Percentiles rank a stretch among this genome's conserved stretches.
Evolutionary conservation across 805 yeast genomes (phyloP).

Genomic region (Priceomyces carsonii): DNA sequence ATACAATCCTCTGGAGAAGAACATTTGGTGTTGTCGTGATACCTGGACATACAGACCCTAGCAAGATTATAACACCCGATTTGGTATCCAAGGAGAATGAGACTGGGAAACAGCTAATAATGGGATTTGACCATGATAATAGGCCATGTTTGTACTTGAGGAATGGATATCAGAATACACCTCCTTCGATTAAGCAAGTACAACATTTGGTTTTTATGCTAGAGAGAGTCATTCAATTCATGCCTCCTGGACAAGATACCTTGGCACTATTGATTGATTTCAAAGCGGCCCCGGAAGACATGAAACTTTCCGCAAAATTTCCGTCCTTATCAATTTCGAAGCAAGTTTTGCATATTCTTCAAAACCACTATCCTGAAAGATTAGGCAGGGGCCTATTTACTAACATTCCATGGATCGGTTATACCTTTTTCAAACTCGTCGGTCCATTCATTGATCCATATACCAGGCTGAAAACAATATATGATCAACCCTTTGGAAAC

Average conservation of each 20-base stretch:
- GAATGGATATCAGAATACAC: slow-evolving; percentile 57
- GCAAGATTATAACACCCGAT: slow-evolving; percentile 39
- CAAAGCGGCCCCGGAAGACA: slow-evolving; percentile 43
- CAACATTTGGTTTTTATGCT: slow-evolving; percentile 59
- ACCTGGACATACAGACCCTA: slow-evolving; percentile 26
- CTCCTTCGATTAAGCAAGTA: slow-evolving; percentile 52
- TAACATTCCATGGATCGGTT: slow-evolving; percentile 58
- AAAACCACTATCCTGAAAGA: slow-evolving; percentile 60
- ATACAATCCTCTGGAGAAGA: slow-evolving; percentile 56
- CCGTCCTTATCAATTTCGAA: slow-evolving; percentile 53
- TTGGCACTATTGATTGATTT: slow-evolving; percentile 57
- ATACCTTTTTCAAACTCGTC: slow-evolving; percentile 55
- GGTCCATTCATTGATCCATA: slow-evolving; percentile 61
- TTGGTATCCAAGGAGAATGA: slow-evolving; percentile 47
- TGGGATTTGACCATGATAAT: slow-evolving; percentile 55
- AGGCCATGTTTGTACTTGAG: slow-evolving; percentile 55
- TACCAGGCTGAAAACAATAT: slow-evolving; percentile 56
- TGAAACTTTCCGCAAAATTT: slow-evolving; percentile 40
- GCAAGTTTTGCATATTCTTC: slow-evolving; percentile 52
- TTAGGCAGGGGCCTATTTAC: slow-evolving; percentile 54
- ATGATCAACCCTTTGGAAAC: slow-evolving; percentile 57
- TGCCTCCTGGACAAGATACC: slow-evolving; percentile 62
- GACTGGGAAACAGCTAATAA: slow-evolving; percentile 54
- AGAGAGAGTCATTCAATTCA: slow-evolving; percentile 50
- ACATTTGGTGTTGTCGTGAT: slow-evolving; percentile 46